Base-by-base conservation (phyloP, 495 filamentous ascomycete genomes). In the Lophium mytilinum region DNA sequence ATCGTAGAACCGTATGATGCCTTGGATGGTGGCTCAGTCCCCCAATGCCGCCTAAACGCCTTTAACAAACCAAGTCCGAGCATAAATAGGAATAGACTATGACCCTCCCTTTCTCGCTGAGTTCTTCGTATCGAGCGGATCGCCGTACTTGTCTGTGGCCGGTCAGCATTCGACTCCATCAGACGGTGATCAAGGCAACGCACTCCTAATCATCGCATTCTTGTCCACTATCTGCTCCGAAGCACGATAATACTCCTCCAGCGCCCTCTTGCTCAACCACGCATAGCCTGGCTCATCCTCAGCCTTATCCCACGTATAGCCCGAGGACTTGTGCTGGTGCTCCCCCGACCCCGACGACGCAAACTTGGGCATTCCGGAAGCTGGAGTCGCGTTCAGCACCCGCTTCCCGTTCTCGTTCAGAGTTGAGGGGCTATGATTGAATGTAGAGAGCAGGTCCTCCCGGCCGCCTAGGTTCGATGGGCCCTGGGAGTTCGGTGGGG, bases 401-500 rank as follows among this genome's bases (percentile, higher is more conserved):
- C 64, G 61, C 53, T 71, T 72, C 30, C 68, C 68, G 57, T 72
- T 72, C 14, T 55, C 64, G 54, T 72, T 72, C 48, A 55, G 57
- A 56, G 17, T 39, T 1, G 54, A 61, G 11, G 62, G 62, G 33
- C 54, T 61, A 9, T 45, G 39, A 1, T 34, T n/a, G 40, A 53
- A 24, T 19, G 39, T 34, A 15, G 55, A 39, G 17, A 55, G 37
- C 6, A n/a, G 43, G 11, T 61, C 55, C 19, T 62, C 59, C 9
- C 55, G 47, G 51, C 17, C 55, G 39, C 12, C 46, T 46, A 52
- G 54, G 50, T 48, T 37, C 37, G 54, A 37, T 11, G 65, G 61
- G 57, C 64, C 64, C 30, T 82, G 80, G 11, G 79, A 82, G 43
- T 72, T 75, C 9, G 78, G 80, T 33, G 80, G 80, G 6, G 79